Conservation (phyloP, 768 basidiomycete genomes). For the Chiua virens region DNA sequence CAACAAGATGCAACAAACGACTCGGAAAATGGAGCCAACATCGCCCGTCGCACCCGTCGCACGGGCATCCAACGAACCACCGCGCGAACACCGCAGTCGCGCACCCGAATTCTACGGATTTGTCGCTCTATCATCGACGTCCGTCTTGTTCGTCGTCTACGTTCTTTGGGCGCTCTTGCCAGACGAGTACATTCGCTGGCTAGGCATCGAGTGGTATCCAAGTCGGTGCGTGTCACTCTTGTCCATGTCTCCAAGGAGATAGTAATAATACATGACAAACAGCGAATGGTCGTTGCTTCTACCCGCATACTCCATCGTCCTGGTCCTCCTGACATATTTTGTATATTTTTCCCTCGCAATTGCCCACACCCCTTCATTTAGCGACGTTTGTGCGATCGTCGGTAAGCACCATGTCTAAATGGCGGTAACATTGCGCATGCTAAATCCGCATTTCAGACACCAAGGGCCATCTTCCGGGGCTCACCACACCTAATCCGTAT, state of each 20-base stretch:
- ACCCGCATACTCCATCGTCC: slow-evolving; percentile 73
- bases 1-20: slow-evolving; percentile 9
- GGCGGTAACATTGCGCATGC: slow-evolving; percentile 4
- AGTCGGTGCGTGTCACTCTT: slow-evolving; percentile 56
- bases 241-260: not conserved
- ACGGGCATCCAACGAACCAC: slow-evolving; percentile 38
- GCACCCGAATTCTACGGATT: slow-evolving; percentile 91
- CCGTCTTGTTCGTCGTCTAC: slow-evolving; percentile 66
- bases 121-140: slow-evolving; percentile 80
- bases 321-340: slow-evolving; percentile 74
- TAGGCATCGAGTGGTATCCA: slow-evolving; percentile 86
- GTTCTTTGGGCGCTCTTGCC: slow-evolving; percentile 81
- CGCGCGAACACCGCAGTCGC: slow-evolving; percentile 55
- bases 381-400: slow-evolving; percentile 63
- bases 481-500: slow-evolving; percentile 43
- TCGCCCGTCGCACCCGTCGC: slow-evolving; percentile 48
- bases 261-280: not conserved
- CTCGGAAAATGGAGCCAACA: slow-evolving; percentile 33
- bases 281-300: slow-evolving; percentile 87
- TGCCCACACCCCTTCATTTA: slow-evolving; percentile 66
- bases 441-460: slow-evolving; percentile 46
- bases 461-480: slow-evolving; percentile 49
- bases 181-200: slow-evolving; percentile 60
- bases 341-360: slow-evolving; percentile 77
- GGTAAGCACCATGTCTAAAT: slow-evolving; percentile 43